Evolutionary conservation across 139 green algal genomes (phyloP).

Genomic region (Monoraphidium neglectum): DNA sequence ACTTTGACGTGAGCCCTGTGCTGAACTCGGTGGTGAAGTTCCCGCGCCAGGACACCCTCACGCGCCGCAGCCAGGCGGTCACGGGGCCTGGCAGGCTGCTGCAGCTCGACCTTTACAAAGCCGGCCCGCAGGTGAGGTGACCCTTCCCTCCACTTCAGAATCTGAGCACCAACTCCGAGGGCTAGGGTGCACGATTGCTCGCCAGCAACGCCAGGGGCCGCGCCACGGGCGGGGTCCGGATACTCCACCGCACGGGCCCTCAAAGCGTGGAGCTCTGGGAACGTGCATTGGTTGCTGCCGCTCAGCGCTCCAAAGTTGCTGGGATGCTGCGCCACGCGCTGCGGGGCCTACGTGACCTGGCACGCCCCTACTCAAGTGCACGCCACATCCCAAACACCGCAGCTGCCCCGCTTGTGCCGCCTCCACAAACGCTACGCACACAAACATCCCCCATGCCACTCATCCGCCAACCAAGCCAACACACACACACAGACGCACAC

Average conservation of each 20-base stretch:
- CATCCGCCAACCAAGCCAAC: not conserved
- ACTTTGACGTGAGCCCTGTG: slow-evolving; percentile 6
- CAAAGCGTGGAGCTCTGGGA: not conserved
- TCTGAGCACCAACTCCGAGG: not conserved
- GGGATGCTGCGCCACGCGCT: too few relatives aligned
- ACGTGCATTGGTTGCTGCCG: not conserved
- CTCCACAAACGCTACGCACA: not conserved
- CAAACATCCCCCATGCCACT: not conserved
- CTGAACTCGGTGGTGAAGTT: slow-evolving; percentile 17
- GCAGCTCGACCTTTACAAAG: not conserved
- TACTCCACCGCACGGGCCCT: not conserved
- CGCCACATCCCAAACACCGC: not conserved
- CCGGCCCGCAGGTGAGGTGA: not conserved
- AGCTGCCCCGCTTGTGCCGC: not conserved
- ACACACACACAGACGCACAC: too few relatives aligned
- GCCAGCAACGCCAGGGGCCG: too few relatives aligned
- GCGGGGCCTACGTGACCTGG: not conserved
- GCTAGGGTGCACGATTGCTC: not conserved
- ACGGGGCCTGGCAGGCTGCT: slow-evolving; percentile 7
- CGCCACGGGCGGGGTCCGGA: too few relatives aligned
- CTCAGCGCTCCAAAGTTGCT: not conserved
- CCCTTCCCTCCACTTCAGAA: not conserved
- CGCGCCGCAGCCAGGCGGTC: slow-evolving; percentile 4
- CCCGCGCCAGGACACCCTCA: slow-evolving; percentile 10
- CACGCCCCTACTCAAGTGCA: not conserved